These are phyloP conservation scores for Brassica balearica DNA, from an alignment of 441 rosid species.

Conservation along the genomic window DNA sequence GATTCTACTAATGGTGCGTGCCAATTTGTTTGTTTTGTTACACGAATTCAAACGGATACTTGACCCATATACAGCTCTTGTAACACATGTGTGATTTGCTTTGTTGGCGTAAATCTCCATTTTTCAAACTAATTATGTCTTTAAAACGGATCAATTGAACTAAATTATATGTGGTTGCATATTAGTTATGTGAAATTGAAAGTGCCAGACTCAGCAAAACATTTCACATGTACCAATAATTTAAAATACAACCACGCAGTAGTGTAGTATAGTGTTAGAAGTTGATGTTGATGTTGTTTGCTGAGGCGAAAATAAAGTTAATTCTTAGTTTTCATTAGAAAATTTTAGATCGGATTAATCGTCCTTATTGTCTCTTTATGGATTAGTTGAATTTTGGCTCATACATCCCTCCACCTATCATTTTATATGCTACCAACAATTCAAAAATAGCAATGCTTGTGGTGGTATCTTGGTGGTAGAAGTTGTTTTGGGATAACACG, in stretches of 20 bases:
- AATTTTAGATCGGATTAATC: neutral
- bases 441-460: neutral
- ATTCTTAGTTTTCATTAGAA: neutral
- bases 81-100: constrained; percentile 4
- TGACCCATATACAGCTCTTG: neutral
- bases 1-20: constrained; percentile 4
- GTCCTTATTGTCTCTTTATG: neutral
- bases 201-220: neutral
- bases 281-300: neutral
- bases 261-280: neutral
- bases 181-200: neutral
- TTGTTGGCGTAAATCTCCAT: neutral
- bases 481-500: neutral
- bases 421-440: neutral
- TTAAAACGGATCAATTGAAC: neutral
- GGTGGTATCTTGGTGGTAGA: neutral
- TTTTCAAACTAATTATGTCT: constrained; percentile 7
- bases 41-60: neutral
- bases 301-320: neutral
- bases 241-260: neutral
- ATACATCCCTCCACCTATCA: neutral
- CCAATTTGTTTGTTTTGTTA: neutral
- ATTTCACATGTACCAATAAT: neutral
- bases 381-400: constrained; percentile 1
- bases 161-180: neutral